Evolutionary conservation across 2,329 filamentous ascomycete genomes (phyloP).

Genomic region (Fusarium nygamai): DNA sequence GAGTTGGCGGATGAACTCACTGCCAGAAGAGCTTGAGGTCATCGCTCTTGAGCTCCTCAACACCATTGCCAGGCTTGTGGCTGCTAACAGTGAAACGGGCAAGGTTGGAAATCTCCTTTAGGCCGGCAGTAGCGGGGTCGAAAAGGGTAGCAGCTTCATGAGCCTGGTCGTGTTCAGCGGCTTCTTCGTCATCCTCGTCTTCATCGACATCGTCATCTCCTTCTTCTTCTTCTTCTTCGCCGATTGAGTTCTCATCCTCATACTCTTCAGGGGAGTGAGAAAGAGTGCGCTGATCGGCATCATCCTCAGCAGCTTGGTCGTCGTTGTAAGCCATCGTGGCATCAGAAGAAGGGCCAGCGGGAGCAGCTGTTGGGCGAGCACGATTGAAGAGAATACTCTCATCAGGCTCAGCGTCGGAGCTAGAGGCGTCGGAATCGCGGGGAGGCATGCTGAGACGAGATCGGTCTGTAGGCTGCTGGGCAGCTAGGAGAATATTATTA

Average conservation of each 20-base stretch:
- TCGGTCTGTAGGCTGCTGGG: constrained; percentile 39
- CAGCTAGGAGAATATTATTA: constrained; percentile 42
- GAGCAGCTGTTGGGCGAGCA: constrained; percentile 30
- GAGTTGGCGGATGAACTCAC: constrained; percentile 54
- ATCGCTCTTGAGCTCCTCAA: constrained; percentile 79
- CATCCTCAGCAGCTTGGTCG: constrained; percentile 35
- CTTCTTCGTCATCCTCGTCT: constrained; percentile 13
- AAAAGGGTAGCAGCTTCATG: constrained; percentile 55
- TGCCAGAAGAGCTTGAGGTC: constrained; percentile 83
- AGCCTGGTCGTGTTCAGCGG: constrained; percentile 40
- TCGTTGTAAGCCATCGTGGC: constrained; percentile 45
- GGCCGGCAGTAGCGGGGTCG: constrained; percentile 61
- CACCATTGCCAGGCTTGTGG: constrained; percentile 82
- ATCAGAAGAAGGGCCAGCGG: constrained; percentile 36
- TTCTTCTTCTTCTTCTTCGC: constrained; percentile 48
- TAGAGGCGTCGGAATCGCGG: constrained; percentile 49
- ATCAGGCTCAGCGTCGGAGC: constrained; percentile 48
- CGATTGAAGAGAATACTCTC: constrained; percentile 50
- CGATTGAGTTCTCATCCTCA: constrained; percentile 46
- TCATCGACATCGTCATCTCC: constrained; percentile 47
- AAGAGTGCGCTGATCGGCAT: constrained; percentile 35
- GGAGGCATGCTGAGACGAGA: constrained; percentile 51
- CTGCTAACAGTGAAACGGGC: constrained; percentile 86
- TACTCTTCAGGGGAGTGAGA: constrained; percentile 45
- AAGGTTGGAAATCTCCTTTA: constrained; percentile 87